phyloP scores from a whole-genome alignment of 1,139 yeast genomes.

The Ashbya aceris region DNA sequence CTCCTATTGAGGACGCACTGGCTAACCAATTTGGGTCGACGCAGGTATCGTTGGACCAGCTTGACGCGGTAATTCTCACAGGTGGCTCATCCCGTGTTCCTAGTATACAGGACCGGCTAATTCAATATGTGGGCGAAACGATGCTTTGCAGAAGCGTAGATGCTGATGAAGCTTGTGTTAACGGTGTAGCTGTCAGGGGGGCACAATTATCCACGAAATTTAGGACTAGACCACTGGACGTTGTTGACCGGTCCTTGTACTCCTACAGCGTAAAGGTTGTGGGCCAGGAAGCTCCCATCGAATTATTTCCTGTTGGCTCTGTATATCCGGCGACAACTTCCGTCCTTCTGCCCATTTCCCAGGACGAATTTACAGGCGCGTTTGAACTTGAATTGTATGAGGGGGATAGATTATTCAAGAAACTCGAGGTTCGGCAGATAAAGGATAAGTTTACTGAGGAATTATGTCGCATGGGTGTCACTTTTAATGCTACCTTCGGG shows the following conservation, averaged over 20 bases:
- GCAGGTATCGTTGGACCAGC: conserved; percentile 28
- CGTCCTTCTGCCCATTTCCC: conserved; percentile 10
- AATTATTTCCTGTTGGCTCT: conserved; percentile 39
- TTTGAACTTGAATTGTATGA: conserved; percentile 22
- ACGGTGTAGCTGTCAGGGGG: conserved; percentile 82
- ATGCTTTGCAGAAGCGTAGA: conserved; percentile 78
- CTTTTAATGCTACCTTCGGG: conserved; percentile 35
- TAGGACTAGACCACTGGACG: conserved; percentile 46
- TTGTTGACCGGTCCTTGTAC: conserved; percentile 47
- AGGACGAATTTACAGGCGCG: background rate
- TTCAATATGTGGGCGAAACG: conserved; percentile 48
- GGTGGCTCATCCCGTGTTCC: conserved; percentile 96
- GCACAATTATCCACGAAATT: conserved; percentile 53
- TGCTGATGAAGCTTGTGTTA: conserved; percentile 90
- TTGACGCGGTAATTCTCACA: conserved; percentile 65
- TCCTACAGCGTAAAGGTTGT: conserved; percentile 36
- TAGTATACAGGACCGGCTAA: conserved; percentile 56
- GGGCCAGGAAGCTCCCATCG: conserved; percentile 24
- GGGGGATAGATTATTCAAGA: no score
- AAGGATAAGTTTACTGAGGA: no score
- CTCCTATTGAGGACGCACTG: conserved; percentile 52
- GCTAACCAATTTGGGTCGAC: conserved; percentile 28
- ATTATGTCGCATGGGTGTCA: no score
- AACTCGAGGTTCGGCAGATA: no score
- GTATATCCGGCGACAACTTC: conserved; percentile 18